phyloP scores from a whole-genome alignment of 148 eudicot species.

The Persicaria maculosa region DNA sequence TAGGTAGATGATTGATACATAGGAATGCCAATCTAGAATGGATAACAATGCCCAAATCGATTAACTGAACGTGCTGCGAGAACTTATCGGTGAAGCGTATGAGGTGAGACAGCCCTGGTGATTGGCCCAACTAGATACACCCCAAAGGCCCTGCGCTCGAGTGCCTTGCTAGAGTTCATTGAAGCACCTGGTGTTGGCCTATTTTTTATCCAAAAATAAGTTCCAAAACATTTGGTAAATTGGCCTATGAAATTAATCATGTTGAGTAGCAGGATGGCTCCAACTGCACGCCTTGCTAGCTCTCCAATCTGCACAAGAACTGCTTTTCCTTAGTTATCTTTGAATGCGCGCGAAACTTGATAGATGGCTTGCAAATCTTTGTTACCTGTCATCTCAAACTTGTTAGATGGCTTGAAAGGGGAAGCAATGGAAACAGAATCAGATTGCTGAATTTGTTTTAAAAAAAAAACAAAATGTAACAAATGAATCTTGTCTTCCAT shows the following conservation, averaged over 20 bases:
- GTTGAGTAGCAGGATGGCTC: conserved; percentile 46
- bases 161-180: conserved; percentile 51
- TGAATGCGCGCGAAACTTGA: too few species aligned
- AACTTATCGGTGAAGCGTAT: conserved; percentile 28
- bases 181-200: conserved; percentile 37
- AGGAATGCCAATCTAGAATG: too few species aligned
- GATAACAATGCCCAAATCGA: too few species aligned
- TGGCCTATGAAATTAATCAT: conserved; percentile 15
- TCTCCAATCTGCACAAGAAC: conserved; percentile 38
- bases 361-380: too few species aligned
- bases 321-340: too few species aligned
- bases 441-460: too few species aligned
- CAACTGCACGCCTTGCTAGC: conserved; percentile 54
- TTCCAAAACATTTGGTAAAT: not conserved
- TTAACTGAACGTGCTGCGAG: too few species aligned
- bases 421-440: too few species aligned
- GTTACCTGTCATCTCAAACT: too few species aligned
- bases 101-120: conserved; percentile 28
- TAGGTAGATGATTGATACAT: not conserved
- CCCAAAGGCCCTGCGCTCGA: conserved; percentile 30
- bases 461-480: too few species aligned
- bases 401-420: too few species aligned
- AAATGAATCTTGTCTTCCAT: too few species aligned
- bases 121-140: conserved; percentile 38
- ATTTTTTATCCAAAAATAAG: not conserved